Conservation (phyloP, 768 basidiomycete species). For the Mrakia frigida region DNA sequence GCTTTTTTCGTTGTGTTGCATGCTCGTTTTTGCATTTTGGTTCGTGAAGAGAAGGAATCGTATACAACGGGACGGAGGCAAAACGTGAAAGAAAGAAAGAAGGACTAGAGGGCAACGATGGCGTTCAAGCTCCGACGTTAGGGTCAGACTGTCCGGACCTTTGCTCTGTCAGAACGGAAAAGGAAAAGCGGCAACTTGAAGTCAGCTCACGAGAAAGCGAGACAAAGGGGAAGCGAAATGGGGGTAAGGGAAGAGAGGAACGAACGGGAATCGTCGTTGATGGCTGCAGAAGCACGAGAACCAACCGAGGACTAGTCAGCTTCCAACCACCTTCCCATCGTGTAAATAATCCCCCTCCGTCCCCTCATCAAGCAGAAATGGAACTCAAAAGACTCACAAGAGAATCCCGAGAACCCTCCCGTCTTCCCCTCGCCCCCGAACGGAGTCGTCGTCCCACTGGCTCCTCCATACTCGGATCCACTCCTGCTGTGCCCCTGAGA, state of each 20-base stretch:
- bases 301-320: too few relatives aligned
- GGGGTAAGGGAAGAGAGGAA: background rate
- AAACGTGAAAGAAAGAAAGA: background rate
- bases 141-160: background rate
- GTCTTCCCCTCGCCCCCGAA: background rate
- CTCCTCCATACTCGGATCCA: conserved; percentile 1
- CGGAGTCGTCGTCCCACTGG: background rate
- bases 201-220: background rate
- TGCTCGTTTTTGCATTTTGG: background rate
- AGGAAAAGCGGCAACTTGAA: background rate
- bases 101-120: background rate
- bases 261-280: background rate
- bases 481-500: background rate
- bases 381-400: background rate
- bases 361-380: too few relatives aligned
- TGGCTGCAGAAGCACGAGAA: background rate
- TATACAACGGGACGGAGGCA: too few relatives aligned
- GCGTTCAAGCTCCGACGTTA: background rate
- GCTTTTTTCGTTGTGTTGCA: background rate
- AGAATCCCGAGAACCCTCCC: conserved; percentile 2
- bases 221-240: background rate
- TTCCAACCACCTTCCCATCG: too few relatives aligned
- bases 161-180: background rate
- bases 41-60: too few relatives aligned
- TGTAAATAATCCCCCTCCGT: too few relatives aligned